These are phyloP conservation scores for Globisporangium paroecandrum DNA, from an alignment of 352 stramenopile genomes.

Conservation along the genomic window DNA sequence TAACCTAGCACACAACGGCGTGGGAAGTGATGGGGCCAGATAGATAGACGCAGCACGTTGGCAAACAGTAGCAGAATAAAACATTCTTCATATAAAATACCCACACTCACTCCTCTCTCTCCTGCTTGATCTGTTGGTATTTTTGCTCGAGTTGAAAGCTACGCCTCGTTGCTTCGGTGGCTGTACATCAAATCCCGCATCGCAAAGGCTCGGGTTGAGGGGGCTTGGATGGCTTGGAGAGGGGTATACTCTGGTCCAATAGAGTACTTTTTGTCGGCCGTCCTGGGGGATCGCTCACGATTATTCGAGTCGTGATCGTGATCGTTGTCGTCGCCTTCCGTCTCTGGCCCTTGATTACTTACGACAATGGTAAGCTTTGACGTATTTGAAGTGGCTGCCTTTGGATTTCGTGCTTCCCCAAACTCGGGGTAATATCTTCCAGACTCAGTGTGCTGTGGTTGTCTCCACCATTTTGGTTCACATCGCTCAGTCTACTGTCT, in stretches of 20 bases:
- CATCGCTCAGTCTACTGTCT: not conserved
- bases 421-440: slow-evolving; percentile 14
- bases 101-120: not conserved
- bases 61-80: not conserved
- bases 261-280: not conserved
- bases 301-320: slow-evolving; percentile 1
- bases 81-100: not conserved
- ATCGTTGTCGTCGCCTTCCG: not conserved
- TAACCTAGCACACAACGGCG: not conserved
- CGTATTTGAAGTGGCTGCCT: not conserved
- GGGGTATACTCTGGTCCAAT: not conserved
- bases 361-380: not conserved
- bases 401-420: not conserved
- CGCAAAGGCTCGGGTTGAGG: not conserved
- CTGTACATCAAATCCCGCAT: slow-evolving; percentile 11
- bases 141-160: not conserved
- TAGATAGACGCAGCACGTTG: not conserved
- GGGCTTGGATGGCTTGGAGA: not conserved
- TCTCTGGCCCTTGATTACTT: slow-evolving; percentile 6
- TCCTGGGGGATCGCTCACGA: not conserved
- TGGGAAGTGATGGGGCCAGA: not conserved
- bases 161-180: slow-evolving; percentile 15
- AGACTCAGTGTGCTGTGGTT: not conserved
- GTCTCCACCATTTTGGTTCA: not conserved
- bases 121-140: not conserved